These are phyloP conservation scores for Sclerotinia subarctica DNA, from an alignment of 2,329 filamentous ascomycete genomes.

Conservation along the genomic window DNA sequence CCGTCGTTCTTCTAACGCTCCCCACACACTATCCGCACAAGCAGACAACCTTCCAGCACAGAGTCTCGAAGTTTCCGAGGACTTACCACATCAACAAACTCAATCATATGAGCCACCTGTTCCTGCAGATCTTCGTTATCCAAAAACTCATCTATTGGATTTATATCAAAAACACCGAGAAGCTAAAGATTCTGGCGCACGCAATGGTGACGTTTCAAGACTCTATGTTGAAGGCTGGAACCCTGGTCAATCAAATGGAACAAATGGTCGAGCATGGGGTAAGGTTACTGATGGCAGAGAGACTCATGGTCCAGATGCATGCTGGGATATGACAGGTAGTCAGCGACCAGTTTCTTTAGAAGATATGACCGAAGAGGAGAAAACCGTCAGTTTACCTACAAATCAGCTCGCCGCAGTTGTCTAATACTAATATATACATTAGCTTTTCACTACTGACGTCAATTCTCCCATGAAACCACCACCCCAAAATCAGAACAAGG, in stretches of 20 bases:
- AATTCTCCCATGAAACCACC: conserved; percentile 92
- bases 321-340: conserved; percentile 76
- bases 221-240: conserved; percentile 78
- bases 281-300: conserved; percentile 73
- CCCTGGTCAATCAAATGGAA: conserved; percentile 66
- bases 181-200: conserved; percentile 43
- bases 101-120: conserved; percentile 43
- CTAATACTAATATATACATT: conserved; percentile 33
- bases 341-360: conserved; percentile 69
- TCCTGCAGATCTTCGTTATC: conserved; percentile 37
- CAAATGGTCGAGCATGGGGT: conserved; percentile 64
- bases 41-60: conserved; percentile 29
- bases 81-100: conserved; percentile 38
- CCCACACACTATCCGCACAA: conserved; percentile 40
- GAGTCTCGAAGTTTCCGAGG: conserved; percentile 28
- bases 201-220: conserved; percentile 58
- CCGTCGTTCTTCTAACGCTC: conserved; percentile 60
- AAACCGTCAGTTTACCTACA: conserved; percentile 47
- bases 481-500: conserved; percentile 60
- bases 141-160: conserved; percentile 61
- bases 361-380: conserved; percentile 64
- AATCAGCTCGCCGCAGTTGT: conserved; percentile 15
- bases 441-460: conserved; percentile 82
- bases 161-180: conserved; percentile 60
- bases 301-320: conserved; percentile 81